Evolutionary conservation across 345 rosid genomes (phyloP).

Genomic region (Pistacia integerrima): DNA sequence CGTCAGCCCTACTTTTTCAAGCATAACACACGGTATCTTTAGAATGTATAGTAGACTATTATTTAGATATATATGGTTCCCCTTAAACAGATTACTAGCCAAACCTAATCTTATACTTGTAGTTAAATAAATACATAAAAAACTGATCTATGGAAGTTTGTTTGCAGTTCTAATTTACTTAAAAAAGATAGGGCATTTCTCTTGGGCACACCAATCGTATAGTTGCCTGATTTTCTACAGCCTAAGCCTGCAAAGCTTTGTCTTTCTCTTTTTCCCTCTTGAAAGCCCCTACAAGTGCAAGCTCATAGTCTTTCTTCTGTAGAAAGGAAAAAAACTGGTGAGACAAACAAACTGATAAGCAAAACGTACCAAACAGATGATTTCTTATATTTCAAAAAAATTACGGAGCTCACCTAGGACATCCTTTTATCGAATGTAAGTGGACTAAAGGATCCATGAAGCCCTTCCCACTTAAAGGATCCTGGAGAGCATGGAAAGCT

Average conservation of each 20-base stretch:
- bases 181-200: slow-evolving; percentile 4
- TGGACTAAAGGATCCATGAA: slow-evolving; percentile 76
- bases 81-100: not conserved
- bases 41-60: not conserved
- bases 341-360: slow-evolving; percentile 13
- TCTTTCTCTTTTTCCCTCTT: slow-evolving; percentile 88
- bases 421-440: slow-evolving; percentile 57
- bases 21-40: not conserved
- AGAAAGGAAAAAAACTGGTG: not conserved
- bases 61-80: not conserved
- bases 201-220: slow-evolving; percentile 69
- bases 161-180: too few species aligned
- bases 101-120: not conserved
- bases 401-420: slow-evolving; percentile 47
- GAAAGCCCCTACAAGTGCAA: slow-evolving; percentile 87
- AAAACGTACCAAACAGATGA: not conserved
- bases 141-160: not conserved
- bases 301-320: slow-evolving; percentile 81
- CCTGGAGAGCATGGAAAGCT: slow-evolving; percentile 74
- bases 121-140: not conserved
- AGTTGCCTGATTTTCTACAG: slow-evolving; percentile 81
- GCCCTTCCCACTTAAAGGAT: slow-evolving; percentile 68
- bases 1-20: too few species aligned
- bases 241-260: slow-evolving; percentile 57
- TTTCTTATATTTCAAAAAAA: not conserved